Evolutionary conservation across 805 yeast genomes (phyloP).

Genomic region (Pichia thaimueangensis): DNA sequence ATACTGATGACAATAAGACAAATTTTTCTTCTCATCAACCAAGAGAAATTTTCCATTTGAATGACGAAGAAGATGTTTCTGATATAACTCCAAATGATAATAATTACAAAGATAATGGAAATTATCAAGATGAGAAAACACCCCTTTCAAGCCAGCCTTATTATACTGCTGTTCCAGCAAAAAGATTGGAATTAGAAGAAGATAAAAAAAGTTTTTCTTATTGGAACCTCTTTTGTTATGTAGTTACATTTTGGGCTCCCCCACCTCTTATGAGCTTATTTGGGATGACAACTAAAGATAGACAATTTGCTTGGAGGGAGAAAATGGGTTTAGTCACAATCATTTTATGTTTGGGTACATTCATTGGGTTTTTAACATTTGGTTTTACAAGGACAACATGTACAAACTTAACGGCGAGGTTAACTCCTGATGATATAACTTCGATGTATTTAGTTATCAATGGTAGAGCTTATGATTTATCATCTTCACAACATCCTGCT

Average conservation of each 20-base stretch:
- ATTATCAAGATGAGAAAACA: conserved; percentile 22
- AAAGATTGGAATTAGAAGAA: conserved; percentile 20
- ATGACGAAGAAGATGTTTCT: conserved; percentile 39
- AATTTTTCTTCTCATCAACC: conserved; percentile 5
- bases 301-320: conserved; percentile 97
- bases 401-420: conserved; percentile 37
- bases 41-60: conserved; percentile 37
- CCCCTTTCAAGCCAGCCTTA: conserved; percentile 19
- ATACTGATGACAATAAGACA: neutral
- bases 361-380: conserved; percentile 82
- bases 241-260: conserved; percentile 91
- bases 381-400: conserved; percentile 88
- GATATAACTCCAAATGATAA: neutral
- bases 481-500: conserved; percentile 66
- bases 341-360: conserved; percentile 64
- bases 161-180: conserved; percentile 20
- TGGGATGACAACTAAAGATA: conserved; percentile 72
- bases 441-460: conserved; percentile 64
- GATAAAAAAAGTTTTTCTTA: conserved; percentile 26
- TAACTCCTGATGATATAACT: conserved; percentile 54
- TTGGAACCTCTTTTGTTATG: conserved; percentile 82
- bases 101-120: neutral
- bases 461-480: conserved; percentile 73
- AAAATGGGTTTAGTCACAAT: conserved; percentile 79
- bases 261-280: conserved; percentile 59